Base-by-base conservation (phyloP, 306 rosid genomes). In the Dryas drummondii region DNA sequence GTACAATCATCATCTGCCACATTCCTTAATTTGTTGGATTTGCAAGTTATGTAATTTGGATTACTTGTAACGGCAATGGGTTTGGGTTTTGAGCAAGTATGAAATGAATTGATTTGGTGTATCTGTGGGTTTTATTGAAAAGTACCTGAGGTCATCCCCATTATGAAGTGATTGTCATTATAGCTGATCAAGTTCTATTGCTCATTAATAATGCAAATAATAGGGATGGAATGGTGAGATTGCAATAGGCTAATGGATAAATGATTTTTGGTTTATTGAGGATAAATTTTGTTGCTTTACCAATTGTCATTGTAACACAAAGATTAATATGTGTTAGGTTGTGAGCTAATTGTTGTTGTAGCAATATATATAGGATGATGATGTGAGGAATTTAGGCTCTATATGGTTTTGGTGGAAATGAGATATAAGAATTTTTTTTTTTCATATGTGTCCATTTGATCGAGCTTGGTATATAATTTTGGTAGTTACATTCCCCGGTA, bases 11-110 rank as follows among this genome's bases (percentile, higher is more conserved):
- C 22, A 19, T 52, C 14, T 19, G 9, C 11, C 32, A 7, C 42
- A 50, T 63, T 15, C 71, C 55, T 58, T 74, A 27, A 73, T 41
- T 40, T 51, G 14, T 44, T 74, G 44, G 47, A 72, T 49, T 55
- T 41, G 14, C 66, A 26, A 73, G 52, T 27, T 61, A 7, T 47
- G 55, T 54, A 8, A 44, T 65, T 74, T 44, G 64, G 7, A 27
- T 27, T 27, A 27, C 37, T 27, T 0, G 37, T 27, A 27, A 27
- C 37, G 37, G 37, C 2, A 0, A 27, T 1, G 37, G 37, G 49
- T 46, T 46, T 46, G 6, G 49, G 49, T 3, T 13, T 45, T 9
- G 70, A 16, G 19, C 45, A 10, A 8, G 51, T 16, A 41, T 63
- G 26, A 7, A 40, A 11, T 63, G 68, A 1, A 27, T 27, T 27